These are phyloP conservation scores for Paramarasmius palmivorus DNA, from an alignment of 1,284 basidiomycete species.

Conservation along the genomic window DNA sequence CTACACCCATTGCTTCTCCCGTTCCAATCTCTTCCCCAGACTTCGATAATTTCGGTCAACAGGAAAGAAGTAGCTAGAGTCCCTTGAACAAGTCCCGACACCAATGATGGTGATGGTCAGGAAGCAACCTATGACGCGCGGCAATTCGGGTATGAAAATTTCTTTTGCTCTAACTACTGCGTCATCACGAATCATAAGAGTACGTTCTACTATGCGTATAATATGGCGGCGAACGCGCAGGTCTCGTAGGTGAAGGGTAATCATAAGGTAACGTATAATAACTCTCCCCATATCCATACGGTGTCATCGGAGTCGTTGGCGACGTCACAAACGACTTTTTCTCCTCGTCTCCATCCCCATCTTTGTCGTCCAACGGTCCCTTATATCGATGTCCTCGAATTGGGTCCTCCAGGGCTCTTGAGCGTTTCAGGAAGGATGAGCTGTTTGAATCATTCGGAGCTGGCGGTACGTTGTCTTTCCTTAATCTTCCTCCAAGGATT, in stretches of 20 bases:
- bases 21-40: too few relatives aligned
- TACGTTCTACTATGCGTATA: background rate
- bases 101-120: too few relatives aligned
- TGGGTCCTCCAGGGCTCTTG: background rate
- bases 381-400: background rate
- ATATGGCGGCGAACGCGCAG: background rate
- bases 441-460: background rate
- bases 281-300: background rate
- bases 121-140: too few relatives aligned
- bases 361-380: background rate
- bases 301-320: background rate
- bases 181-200: background rate
- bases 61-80: too few relatives aligned
- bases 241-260: background rate
- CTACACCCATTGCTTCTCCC: too few relatives aligned
- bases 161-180: too few relatives aligned
- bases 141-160: too few relatives aligned
- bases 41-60: too few relatives aligned
- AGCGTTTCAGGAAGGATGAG: background rate
- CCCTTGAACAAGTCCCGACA: too few relatives aligned
- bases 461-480: background rate
- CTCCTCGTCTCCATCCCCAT: background rate
- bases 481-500: slow-evolving; percentile 12
- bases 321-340: background rate
- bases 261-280: background rate